These are phyloP conservation scores for Acacia concinna DNA, from an alignment of 331 rosid genomes.

Conservation along the genomic window DNA sequence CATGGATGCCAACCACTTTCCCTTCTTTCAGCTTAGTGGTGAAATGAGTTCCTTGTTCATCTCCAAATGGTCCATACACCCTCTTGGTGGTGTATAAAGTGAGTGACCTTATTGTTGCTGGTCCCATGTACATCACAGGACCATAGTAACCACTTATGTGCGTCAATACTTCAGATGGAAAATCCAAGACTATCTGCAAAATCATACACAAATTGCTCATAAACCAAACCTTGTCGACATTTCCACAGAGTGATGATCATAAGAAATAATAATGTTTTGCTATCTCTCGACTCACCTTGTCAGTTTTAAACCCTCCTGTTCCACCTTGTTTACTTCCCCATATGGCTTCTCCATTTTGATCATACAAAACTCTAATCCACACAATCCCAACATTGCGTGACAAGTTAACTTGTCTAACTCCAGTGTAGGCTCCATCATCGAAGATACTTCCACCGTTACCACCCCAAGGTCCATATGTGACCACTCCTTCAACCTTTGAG, in stretches of 20 bases:
- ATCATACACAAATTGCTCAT: neutral
- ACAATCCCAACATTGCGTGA: slow-evolving; percentile 78
- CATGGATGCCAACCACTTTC: slow-evolving; percentile 81
- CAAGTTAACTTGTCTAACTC: slow-evolving; percentile 68
- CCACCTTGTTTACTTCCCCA: slow-evolving; percentile 85
- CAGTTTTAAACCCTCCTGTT: slow-evolving; percentile 76
- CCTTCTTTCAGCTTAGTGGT: slow-evolving; percentile 73
- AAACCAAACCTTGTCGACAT: neutral
- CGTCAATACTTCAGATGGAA: slow-evolving; percentile 75
- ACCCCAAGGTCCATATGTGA: slow-evolving; percentile 88
- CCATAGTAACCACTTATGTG: slow-evolving; percentile 77
- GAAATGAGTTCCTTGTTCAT: slow-evolving; percentile 69
- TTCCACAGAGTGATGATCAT: neutral
- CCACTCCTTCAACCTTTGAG: slow-evolving; percentile 50
- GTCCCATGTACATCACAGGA: slow-evolving; percentile 78
- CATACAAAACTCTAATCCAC: slow-evolving; percentile 71
- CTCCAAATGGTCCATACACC: slow-evolving; percentile 82
- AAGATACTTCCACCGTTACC: slow-evolving; percentile 65
- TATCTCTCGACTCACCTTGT: slow-evolving; percentile 54
- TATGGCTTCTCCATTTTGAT: slow-evolving; percentile 56
- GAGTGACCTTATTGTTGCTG: slow-evolving; percentile 66
- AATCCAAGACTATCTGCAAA: slow-evolving; percentile 73
- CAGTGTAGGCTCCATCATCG: slow-evolving; percentile 74
- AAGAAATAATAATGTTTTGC: neutral
- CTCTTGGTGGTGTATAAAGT: slow-evolving; percentile 70